A percentile compares a stretch with the other conserved stretches of the same genome.
Conservation (phyloP, 208 protist species). For the Giardia muris region DNA sequence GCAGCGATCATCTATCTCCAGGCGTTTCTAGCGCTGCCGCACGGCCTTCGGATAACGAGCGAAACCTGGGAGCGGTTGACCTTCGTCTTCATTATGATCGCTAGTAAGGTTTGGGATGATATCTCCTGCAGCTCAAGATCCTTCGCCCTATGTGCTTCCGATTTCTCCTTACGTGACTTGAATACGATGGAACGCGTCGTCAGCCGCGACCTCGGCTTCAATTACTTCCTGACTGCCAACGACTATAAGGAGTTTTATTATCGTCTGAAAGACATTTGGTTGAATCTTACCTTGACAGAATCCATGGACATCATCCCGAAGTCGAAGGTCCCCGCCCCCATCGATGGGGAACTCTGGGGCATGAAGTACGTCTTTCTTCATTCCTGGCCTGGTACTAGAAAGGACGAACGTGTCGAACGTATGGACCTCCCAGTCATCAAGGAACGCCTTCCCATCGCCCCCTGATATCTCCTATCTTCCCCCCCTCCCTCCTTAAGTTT, state of each 20-base stretch:
- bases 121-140: conserved; percentile 4
- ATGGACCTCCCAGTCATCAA: too few relatives aligned
- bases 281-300: neutral
- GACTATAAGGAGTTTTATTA: conserved; percentile 31
- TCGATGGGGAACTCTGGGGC: neutral
- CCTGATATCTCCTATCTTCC: too few relatives aligned
- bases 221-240: neutral
- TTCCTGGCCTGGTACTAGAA: too few relatives aligned
- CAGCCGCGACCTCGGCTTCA: neutral
- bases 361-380: conserved; percentile 11
- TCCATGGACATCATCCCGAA: neutral
- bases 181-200: neutral
- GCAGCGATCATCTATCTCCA: neutral
- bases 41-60: neutral
- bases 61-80: neutral
- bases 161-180: neutral
- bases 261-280: conserved; percentile 19
- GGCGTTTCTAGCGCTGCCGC: neutral
- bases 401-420: too few relatives aligned
- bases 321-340: neutral
- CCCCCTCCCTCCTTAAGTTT: too few relatives aligned
- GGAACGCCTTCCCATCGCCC: too few relatives aligned
- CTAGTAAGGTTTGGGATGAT: conserved; percentile 18
- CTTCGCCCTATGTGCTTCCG: neutral
- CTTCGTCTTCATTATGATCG: conserved; percentile 1